Evolutionary conservation across 2,329 filamentous ascomycete genomes (phyloP).

Genomic region (Penicillium psychrosexuale): DNA sequence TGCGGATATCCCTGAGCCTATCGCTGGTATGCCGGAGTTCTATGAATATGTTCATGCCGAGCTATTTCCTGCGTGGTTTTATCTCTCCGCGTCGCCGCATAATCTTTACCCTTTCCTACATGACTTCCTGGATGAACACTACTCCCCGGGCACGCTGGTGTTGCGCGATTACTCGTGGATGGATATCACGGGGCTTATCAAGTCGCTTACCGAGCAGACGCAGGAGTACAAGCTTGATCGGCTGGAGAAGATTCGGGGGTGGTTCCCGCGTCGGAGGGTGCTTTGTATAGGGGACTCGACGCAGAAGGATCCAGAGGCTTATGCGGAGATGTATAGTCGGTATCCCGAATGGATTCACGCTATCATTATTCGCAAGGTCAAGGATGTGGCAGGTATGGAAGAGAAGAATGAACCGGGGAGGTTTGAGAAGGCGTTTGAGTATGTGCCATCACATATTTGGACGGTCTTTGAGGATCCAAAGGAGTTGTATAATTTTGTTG

Average conservation of each 20-base stretch:
- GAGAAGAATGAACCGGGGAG: conserved; percentile 70
- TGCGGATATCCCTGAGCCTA: conserved; percentile 66
- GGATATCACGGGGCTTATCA: conserved; percentile 74
- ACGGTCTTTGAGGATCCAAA: conserved; percentile 74
- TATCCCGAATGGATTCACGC: conserved; percentile 74
- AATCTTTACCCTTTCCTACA: conserved; percentile 87
- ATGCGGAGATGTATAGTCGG: conserved; percentile 70
- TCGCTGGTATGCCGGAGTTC: conserved; percentile 79
- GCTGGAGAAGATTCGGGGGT: conserved; percentile 72
- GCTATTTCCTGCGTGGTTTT: conserved; percentile 76
- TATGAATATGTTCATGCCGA: conserved; percentile 63
- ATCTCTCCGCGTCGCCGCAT: conserved; percentile 90
- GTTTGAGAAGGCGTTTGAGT: conserved; percentile 80
- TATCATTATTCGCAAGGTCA: conserved; percentile 83
- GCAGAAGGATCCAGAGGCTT: conserved; percentile 86
- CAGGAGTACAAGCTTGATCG: conserved; percentile 81
- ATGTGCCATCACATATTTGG: conserved; percentile 69
- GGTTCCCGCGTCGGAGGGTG: conserved; percentile 75
- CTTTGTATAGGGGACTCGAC: conserved; percentile 88
- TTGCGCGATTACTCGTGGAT: conserved; percentile 84
- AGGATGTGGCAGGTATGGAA: conserved; percentile 69
- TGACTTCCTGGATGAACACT: conserved; percentile 67
- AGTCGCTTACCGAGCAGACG: conserved; percentile 74
- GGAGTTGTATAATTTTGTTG: conserved; percentile 52
- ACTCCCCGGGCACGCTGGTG: conserved; percentile 74